These are phyloP conservation scores for Ramularia endophylla DNA, from an alignment of 2,329 filamentous ascomycete genomes.

Conservation along the genomic window DNA sequence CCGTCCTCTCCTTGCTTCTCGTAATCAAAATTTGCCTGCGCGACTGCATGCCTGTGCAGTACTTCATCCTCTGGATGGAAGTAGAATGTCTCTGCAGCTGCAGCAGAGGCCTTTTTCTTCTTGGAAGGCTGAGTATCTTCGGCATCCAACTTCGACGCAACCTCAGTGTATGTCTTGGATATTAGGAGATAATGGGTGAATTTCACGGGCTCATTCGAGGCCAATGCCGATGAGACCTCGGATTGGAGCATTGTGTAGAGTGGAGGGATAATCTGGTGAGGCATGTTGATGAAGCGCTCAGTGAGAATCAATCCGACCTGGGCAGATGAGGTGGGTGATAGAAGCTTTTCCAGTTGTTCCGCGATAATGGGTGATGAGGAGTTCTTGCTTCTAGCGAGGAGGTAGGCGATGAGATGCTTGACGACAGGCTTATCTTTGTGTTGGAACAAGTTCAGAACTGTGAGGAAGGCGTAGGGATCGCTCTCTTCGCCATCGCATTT, in stretches of 20 bases:
- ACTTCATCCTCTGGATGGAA: constrained; percentile 97
- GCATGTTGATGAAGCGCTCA: constrained; percentile 93
- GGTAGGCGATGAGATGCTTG: constrained; percentile 64
- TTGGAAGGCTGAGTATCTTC: constrained; percentile 57
- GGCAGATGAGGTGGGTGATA: constrained; percentile 27
- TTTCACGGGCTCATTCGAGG: constrained; percentile 85
- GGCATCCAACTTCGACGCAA: constrained; percentile 71
- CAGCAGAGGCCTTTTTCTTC: constrained; percentile 53
- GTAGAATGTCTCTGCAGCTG: constrained; percentile 62
- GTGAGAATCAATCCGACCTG: constrained; percentile 83
- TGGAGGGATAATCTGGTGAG: constrained; percentile 83
- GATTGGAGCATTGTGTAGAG: constrained; percentile 93
- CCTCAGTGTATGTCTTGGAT: constrained; percentile 87
- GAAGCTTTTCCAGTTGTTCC: constrained; percentile 35
- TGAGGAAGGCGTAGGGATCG: constrained; percentile 89
- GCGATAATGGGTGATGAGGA: constrained; percentile 34
- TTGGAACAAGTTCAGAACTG: constrained; percentile 73
- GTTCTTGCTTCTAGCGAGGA: constrained; percentile 50
- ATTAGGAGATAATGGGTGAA: constrained; percentile 91
- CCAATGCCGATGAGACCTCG: constrained; percentile 80
- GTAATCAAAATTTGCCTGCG: constrained; percentile 66
- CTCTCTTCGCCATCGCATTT: constrained; percentile 94
- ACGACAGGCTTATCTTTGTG: constrained; percentile 66
- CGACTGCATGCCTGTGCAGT: constrained; percentile 68
- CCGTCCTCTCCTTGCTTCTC: constrained; percentile 71